phyloP scores from a whole-genome alignment of 352 stramenopile species.

The Phytopythium cucurbitacearum region DNA sequence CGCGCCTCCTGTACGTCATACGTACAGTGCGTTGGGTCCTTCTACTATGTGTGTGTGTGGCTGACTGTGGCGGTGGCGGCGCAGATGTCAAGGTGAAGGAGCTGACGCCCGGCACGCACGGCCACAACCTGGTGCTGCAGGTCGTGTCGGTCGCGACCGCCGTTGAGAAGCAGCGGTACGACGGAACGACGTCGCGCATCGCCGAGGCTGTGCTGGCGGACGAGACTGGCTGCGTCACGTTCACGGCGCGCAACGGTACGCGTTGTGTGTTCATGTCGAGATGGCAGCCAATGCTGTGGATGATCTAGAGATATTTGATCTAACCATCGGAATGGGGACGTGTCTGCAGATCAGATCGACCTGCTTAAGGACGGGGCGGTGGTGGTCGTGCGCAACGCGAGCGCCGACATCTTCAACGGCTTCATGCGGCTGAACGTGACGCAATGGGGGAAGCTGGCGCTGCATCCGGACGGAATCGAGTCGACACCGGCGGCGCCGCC shows the following conservation, averaged over 20 bases:
- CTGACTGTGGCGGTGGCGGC: constrained; percentile 4
- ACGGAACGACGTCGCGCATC: constrained; percentile 61
- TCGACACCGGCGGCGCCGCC: constrained; percentile 61
- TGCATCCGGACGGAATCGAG: constrained; percentile 63
- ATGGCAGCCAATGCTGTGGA: not conserved
- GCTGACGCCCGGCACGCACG: constrained; percentile 63
- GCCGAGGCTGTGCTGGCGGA: constrained; percentile 74
- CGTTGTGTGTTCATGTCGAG: not conserved
- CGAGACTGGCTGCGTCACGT: constrained; percentile 78
- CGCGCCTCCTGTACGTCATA: constrained; percentile 37
- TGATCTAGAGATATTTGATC: not conserved
- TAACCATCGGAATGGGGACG: not conserved
- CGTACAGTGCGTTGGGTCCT: not conserved
- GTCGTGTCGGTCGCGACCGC: constrained; percentile 55
- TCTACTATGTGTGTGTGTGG: not conserved
- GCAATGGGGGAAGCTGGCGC: constrained; percentile 77
- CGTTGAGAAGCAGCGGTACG: constrained; percentile 69
- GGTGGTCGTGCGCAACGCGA: constrained; percentile 79
- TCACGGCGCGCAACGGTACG: constrained; percentile 75
- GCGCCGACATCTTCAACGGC: constrained; percentile 79
- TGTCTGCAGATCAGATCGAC: constrained; percentile 70
- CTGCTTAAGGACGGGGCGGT: constrained; percentile 43
- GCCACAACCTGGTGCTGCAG: constrained; percentile 76
- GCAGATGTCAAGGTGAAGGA: constrained; percentile 80
- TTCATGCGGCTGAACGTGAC: constrained; percentile 85